Percentiles rank a stretch among this genome's conserved stretches.
phyloP scores from a whole-genome alignment of 2,329 filamentous ascomycete genomes.

The Beauveria asiatica region DNA sequence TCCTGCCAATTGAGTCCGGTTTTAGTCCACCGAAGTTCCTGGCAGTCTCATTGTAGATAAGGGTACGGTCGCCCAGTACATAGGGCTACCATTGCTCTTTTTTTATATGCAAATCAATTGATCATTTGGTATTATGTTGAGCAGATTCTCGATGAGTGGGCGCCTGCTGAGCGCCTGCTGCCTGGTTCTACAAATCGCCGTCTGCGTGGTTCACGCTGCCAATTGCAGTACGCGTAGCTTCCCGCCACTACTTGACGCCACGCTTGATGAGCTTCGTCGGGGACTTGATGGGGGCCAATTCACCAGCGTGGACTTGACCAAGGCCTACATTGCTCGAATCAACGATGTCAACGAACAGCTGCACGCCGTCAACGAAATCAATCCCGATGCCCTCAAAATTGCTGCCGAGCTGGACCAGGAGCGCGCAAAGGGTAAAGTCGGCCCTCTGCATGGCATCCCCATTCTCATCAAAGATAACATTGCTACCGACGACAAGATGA shows the following conservation, averaged over 20 bases:
- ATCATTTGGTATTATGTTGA: background rate
- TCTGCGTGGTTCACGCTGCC: background rate
- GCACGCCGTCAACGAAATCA: conserved; percentile 24
- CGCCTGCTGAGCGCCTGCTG: background rate
- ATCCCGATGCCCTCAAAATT: conserved; percentile 25
- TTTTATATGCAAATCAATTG: no score
- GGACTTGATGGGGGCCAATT: conserved; percentile 20
- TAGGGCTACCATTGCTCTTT: background rate
- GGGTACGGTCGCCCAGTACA: background rate
- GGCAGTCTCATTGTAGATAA: background rate
- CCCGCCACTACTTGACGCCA: conserved; percentile 10
- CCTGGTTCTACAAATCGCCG: background rate
- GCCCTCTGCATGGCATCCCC: conserved; percentile 51
- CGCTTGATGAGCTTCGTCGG: conserved; percentile 18
- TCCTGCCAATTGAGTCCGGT: background rate
- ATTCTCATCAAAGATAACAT: conserved; percentile 58
- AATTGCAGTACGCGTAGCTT: background rate
- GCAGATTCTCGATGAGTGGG: background rate
- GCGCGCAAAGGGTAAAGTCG: conserved; percentile 11
- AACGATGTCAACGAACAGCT: conserved; percentile 21
- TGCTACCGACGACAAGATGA: conserved; percentile 49
- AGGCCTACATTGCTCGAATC: conserved; percentile 25
- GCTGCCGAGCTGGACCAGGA: conserved; percentile 22
- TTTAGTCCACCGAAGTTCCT: background rate
- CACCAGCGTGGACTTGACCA: conserved; percentile 23